Evolutionary conservation across 768 basidiomycete genomes (phyloP), one percentile per base, ranked within the genome.

Genomic region (Gloeopeniophorella convolvens): DNA sequence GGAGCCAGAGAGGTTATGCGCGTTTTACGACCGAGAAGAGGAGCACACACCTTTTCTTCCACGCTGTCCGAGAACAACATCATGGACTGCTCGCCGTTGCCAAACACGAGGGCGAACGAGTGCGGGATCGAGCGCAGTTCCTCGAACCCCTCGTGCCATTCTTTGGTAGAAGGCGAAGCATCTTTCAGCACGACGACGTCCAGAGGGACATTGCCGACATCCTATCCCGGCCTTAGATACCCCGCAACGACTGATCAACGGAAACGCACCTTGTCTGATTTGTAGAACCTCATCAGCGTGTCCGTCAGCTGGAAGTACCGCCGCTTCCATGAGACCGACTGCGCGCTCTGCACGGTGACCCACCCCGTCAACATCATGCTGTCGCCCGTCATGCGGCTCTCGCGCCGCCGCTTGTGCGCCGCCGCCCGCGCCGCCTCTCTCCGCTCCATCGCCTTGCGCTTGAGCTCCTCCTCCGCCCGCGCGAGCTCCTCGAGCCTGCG

Each of bases 101-200:
- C 4, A 28, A 54, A 40, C 16, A 32, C 39, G 39, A 56, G 41
- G 4, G 46, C 55, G 27, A 56, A 54, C 9, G 55, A 44, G 35
- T 56, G 42, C 16, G 55, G 46, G n/a, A 56, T 54, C 13, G 55
- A 42, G 26, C 55, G 51, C 10, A 56, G 37, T 33, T 56, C 55
- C 18, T 56, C 55, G 18, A 54, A 56, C 11, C 55, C 55, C 21
- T 56, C 53, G 39, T 48, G 39, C 55, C 55, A 56, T 34, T 56
- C 55, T 21, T 54, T 54, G 16, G 45, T 27, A 3, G 16, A 33
- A 3, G 41, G 39, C 1, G 33, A 31, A 8, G 41, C 11, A 16
- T 1, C 18, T 7, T 47, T 54, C 23, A 56, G 55, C 3, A 27
- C 36, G 36, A 56, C 18, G 11, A 47, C 45, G 21, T 56, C 55